Conservation (phyloP, 2,329 filamentous ascomycete species). For the Clarireedia monteithiana region DNA sequence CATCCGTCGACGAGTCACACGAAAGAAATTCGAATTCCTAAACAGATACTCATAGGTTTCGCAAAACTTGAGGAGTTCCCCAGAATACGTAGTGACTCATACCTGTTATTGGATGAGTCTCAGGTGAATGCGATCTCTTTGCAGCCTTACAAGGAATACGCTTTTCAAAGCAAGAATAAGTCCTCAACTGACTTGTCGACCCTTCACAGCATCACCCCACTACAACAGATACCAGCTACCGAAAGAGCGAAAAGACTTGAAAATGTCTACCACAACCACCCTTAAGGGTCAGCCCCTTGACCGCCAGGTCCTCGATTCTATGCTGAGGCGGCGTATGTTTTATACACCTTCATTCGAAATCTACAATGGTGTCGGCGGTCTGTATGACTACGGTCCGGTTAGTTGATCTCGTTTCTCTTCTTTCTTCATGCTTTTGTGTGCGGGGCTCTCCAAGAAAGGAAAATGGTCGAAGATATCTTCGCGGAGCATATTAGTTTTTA, state of each 20-base stretch:
- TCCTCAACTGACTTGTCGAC: constrained; percentile 24
- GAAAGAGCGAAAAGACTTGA: constrained; percentile 18
- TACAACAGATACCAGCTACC: constrained; percentile 28
- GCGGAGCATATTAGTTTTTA: too few species aligned
- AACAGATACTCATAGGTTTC: neutral
- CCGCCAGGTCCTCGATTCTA: constrained; percentile 69
- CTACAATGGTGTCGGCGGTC: constrained; percentile 79
- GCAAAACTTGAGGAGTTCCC: constrained; percentile 3
- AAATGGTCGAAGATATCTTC: too few species aligned
- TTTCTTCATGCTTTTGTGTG: neutral
- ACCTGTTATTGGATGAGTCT: constrained; percentile 20
- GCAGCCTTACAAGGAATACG: constrained; percentile 31
- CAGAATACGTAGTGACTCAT: constrained; percentile 14
- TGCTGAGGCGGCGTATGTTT: constrained; percentile 84
- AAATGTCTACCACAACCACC: constrained; percentile 61
- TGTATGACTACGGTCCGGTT: constrained; percentile 52
- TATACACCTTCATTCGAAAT: constrained; percentile 95
- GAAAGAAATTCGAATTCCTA: constrained; percentile 5
- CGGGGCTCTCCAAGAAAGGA: too few species aligned
- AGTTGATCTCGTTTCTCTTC: constrained; percentile 36
- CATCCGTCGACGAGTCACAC: constrained; percentile 4
- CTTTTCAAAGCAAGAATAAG: constrained; percentile 11
- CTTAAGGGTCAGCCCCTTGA: constrained; percentile 88
- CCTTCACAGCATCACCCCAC: constrained; percentile 33
- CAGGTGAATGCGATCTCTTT: constrained; percentile 34